Evolutionary conservation across 2,329 filamentous ascomycete species (phyloP), one percentile per base, ranked within the genome.

Genomic region (Curvularia sp.): DNA sequence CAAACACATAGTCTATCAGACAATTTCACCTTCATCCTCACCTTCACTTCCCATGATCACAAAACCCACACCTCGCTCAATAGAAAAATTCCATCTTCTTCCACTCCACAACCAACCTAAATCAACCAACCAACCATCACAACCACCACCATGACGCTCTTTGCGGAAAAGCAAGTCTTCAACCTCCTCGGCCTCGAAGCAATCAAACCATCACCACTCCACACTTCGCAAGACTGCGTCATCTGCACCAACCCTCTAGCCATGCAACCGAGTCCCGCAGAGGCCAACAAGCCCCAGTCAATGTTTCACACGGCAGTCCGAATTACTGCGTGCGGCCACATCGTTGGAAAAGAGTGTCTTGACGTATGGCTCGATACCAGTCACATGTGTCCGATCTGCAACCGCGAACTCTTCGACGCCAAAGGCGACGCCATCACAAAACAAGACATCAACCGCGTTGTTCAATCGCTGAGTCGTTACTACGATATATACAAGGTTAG

Each of bases 331-430:
- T 70, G 68, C 41, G 53, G 59, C 30, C 68, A 71, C 49, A 26
- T 67, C 18, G 30, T 69, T 15, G 67, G 68, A 30, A 10, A 53
- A 31, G 58, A 63, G 6, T 71, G 67, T 57, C 58, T 69, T 4
- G 9, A 26, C 15, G 57, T 57, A 3, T 71, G 67, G 67, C 60
- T 71, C 12, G 57, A 63, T 1, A 50, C 57, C 3, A 55, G 68
- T 15, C 58, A 65, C 50, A 56, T 60, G 2, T 71, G 67, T n/a
- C 66, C 66, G 9, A 61, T 46, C 18, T 71, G 68, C 58, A 60
- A 53, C 4, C 60, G 59, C 49, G 49, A 61, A 7, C 58, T 71
- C 6, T 69, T 66, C 41, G 53, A 67, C 12, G 22, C 48, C 4
- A 42, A 31, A 7, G 20, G 10, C 8, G 50, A 62, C 0, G n/a